These are phyloP conservation scores for Acanthamoeba healyi DNA, from an alignment of 208 protist genomes.

Conservation along the genomic window DNA sequence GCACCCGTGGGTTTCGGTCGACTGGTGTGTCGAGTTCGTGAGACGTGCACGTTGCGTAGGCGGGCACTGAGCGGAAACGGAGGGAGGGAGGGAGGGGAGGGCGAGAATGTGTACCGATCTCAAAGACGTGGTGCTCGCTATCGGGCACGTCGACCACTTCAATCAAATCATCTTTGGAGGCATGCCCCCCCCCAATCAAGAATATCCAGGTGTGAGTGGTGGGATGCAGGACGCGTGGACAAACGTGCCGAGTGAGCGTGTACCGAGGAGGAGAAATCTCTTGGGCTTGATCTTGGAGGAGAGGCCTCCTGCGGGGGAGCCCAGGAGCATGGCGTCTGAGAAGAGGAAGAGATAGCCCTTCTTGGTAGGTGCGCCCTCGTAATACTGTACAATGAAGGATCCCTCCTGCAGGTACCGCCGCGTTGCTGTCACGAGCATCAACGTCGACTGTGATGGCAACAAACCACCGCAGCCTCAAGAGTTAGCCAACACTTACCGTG, in stretches of 20 bases:
- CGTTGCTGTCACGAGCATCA: neutral
- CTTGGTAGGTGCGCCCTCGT: neutral
- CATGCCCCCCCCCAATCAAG: no score
- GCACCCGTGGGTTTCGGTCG: neutral
- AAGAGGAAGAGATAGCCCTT: slow-evolving; percentile 27
- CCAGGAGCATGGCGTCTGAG: slow-evolving; percentile 35
- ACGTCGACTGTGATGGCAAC: neutral
- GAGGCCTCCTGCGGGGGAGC: neutral
- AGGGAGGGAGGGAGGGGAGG: neutral
- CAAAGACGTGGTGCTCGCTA: neutral
- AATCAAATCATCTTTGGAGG: neutral
- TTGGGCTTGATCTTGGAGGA: slow-evolving; percentile 45
- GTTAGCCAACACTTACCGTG: no score
- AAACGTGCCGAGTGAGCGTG: no score
- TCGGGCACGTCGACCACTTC: neutral
- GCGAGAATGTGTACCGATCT: neutral
- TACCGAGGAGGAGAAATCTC: slow-evolving; percentile 10
- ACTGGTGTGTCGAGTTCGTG: no score
- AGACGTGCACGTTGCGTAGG: no score
- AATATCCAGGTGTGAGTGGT: no score
- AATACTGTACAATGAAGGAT: neutral
- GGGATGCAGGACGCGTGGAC: neutral
- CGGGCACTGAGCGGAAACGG: neutral
- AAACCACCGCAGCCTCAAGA: neutral
- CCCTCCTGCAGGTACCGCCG: slow-evolving; percentile 30